Evolutionary conservation across 1,284 basidiomycete genomes (phyloP), one percentile per base, ranked within the genome.

Genomic region (Stereum hirsutum): DNA sequence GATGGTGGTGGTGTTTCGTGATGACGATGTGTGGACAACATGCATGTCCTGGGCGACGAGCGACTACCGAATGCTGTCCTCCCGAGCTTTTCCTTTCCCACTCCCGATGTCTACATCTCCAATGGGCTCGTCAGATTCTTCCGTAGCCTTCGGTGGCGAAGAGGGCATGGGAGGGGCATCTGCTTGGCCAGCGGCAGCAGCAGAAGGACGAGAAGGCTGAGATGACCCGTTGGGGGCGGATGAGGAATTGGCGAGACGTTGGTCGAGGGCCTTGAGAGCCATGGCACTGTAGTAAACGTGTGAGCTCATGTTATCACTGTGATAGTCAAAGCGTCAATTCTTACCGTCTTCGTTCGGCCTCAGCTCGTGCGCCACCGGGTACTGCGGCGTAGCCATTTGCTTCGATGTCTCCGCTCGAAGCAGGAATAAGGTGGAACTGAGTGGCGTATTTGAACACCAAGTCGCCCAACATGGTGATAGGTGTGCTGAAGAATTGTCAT

Each of bases 211-310:
- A 39, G 65, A 66, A 28, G 69, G 54, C 21, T 55, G 44, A 58
- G 60, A 33, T 62, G 52, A 40, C 64, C 61, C 2, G 51, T 49
- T 40, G 50, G 60, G 25, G 21, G 56, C 48, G 47, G 59, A 48
- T 28, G 45, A 38, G 10, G 49, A 46, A 25, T 51, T 51, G 15
- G 94, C 90, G 47, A 97, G 61, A 21, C 93, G 75, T 55, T 95
- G 92, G 55, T 99, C 95, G 23, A 99, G 77, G 7, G 95, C 95
- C 61, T 97, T 95, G 52, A 99, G 67, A 31, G 95, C 95, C 71
- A 96, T 81, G 2, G 89, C 87, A 51, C 89, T 89, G 25, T 25
- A 52, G 36, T n/a, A 40, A 42, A 39, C 11, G 42, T 11, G 44
- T 36, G 15, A 35, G 20, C 25, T 34, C n/a, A n/a, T n/a, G n/a